Conservation (phyloP, 495 filamentous ascomycete species). For the Aspergillus sclerotiicarbonarius region DNA sequence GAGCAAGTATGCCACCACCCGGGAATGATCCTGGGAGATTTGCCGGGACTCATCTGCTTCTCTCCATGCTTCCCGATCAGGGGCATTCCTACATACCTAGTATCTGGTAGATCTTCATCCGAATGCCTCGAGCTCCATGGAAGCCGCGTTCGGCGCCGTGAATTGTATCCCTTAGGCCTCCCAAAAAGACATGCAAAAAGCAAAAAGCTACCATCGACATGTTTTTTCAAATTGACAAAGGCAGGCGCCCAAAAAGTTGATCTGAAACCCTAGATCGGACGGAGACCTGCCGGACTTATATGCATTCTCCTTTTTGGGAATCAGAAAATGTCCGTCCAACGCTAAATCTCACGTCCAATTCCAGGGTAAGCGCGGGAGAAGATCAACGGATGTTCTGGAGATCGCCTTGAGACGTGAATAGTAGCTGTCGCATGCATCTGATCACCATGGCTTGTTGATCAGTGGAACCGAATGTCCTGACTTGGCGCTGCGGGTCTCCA, state of each 20-base stretch:
- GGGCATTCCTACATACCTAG: background rate
- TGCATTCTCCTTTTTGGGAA: background rate
- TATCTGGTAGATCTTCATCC: background rate
- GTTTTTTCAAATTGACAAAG: background rate
- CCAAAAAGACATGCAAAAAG: background rate
- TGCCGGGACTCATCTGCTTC: no score
- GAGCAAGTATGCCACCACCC: background rate
- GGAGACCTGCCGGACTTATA: background rate
- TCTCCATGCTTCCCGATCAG: background rate
- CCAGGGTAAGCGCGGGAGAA: background rate
- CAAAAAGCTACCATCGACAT: background rate
- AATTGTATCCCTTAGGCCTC: background rate
- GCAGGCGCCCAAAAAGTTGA: background rate
- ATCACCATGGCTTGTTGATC: slow-evolving; percentile 7
- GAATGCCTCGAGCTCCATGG: background rate
- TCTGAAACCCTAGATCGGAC: background rate
- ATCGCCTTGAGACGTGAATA: background rate
- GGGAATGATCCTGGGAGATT: no score
- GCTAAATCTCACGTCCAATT: background rate
- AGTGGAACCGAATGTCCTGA: slow-evolving; percentile 1
- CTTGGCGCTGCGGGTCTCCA: background rate
- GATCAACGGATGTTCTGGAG: background rate
- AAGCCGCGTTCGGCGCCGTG: background rate
- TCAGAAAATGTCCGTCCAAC: background rate
- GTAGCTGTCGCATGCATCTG: background rate